phyloP scores from a whole-genome alignment of 2,329 filamentous ascomycete species.

The Monosporascus sp. region DNA sequence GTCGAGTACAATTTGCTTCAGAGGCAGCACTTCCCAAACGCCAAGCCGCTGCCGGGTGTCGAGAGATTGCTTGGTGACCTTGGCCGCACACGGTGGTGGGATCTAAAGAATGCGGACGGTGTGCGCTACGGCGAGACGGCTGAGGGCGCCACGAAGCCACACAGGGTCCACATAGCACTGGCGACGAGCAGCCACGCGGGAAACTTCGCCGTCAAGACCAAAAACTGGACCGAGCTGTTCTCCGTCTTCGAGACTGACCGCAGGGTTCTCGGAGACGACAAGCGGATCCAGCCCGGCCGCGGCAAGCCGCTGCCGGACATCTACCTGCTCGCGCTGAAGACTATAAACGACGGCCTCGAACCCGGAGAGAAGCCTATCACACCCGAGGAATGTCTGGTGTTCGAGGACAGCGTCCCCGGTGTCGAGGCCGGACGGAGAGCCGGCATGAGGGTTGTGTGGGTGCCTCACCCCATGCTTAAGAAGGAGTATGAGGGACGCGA shows the following conservation, averaged over 20 bases:
- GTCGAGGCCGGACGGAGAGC: conserved; percentile 87
- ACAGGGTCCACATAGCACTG: conserved; percentile 70
- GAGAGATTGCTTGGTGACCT: conserved; percentile 59
- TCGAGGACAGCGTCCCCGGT: conserved; percentile 91
- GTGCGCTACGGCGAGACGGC: conserved; percentile 15
- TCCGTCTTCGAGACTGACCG: conserved; percentile 62
- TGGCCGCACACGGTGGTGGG: conserved; percentile 45
- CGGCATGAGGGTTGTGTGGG: conserved; percentile 93
- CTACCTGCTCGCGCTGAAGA: conserved; percentile 78
- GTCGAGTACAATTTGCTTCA: conserved; percentile 59
- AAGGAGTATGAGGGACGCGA: conserved; percentile 72
- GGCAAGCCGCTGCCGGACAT: conserved; percentile 96
- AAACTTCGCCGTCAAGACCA: conserved; percentile 75
- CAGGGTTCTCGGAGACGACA: conserved; percentile 80
- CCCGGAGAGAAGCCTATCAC: conserved; percentile 58
- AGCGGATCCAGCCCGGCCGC: conserved; percentile 67
- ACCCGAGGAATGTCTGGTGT: conserved; percentile 88
- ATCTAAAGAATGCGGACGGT: conserved; percentile 25
- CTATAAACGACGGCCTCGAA: conserved; percentile 70
- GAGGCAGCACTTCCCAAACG: conserved; percentile 62
- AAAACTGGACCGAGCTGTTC: conserved; percentile 53
- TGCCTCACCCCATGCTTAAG: conserved; percentile 74
- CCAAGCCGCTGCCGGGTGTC: conserved; percentile 77
- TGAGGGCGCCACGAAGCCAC: conserved; percentile 19
- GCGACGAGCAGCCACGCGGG: conserved; percentile 70